A percentile compares a stretch with the other conserved stretches of the same genome.
phyloP scores from a whole-genome alignment of 148 eudicot genomes.

The Rhododendron simsii region DNA sequence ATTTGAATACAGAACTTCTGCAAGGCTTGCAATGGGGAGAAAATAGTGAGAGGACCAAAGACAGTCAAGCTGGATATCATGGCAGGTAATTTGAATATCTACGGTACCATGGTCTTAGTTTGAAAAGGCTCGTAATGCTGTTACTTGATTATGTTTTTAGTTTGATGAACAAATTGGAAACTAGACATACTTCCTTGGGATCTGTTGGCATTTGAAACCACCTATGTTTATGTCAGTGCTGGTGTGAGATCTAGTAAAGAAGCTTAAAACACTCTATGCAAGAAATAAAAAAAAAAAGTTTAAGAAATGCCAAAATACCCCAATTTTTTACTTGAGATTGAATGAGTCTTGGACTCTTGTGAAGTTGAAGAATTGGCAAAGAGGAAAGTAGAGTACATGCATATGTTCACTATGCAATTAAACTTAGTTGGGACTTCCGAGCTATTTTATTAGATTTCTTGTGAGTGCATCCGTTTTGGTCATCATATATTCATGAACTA shows the following conservation, averaged over 20 bases:
- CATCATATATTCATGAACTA: neutral
- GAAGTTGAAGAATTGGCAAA: neutral
- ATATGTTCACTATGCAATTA: neutral
- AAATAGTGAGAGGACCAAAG: slow-evolving; percentile 37
- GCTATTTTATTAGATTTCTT: neutral
- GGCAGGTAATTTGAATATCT: slow-evolving; percentile 33
- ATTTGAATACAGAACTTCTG: slow-evolving; percentile 31
- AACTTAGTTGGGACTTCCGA: too few species aligned
- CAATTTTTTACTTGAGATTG: neutral
- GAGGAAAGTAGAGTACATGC: neutral
- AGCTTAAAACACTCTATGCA: neutral
- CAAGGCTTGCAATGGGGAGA: slow-evolving; percentile 43
- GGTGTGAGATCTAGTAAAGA: neutral
- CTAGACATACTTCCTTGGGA: neutral
- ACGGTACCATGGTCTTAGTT: neutral
- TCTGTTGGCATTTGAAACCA: neutral
- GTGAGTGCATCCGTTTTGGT: neutral
- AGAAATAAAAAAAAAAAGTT: too few species aligned
- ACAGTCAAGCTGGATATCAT: slow-evolving; percentile 42
- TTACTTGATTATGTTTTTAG: neutral
- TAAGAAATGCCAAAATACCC: neutral
- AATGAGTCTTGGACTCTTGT: neutral
- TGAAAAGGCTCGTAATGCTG: neutral
- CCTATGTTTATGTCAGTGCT: neutral
- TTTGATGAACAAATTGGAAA: neutral